Conservation (phyloP, 192 early-diverging fungal species). For the Obelidium mucronatum region DNA sequence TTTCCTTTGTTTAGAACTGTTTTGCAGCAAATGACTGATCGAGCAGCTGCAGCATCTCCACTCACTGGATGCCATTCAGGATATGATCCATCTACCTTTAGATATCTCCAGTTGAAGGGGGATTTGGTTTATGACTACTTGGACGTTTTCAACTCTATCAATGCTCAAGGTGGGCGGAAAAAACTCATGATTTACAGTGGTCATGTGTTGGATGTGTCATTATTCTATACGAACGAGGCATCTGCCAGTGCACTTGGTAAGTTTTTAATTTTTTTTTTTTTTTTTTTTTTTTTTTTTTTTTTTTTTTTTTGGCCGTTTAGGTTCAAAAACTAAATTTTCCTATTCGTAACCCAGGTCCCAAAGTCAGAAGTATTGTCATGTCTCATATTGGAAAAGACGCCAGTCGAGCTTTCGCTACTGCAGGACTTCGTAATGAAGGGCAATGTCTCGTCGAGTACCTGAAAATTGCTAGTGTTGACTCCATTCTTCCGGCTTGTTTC, state of each 20-base stretch:
- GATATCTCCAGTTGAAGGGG: not conserved
- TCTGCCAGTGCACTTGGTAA: not conserved
- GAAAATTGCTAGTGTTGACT: conserved; percentile 82
- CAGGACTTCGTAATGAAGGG: conserved; percentile 41
- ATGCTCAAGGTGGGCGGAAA: not conserved
- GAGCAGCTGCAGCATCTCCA: not conserved
- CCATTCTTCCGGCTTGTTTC: conserved; percentile 81
- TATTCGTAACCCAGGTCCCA: not conserved
- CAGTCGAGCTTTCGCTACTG: conserved; percentile 25
- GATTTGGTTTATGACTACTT: conserved; percentile 10
- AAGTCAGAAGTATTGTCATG: conserved; percentile 27
- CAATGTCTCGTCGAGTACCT: conserved; percentile 81
- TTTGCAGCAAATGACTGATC: not conserved
- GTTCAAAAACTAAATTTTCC: not conserved
- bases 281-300: no score
- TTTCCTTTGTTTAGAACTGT: not conserved
- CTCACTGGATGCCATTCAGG: not conserved
- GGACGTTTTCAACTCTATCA: not conserved
- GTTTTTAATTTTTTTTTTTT: not conserved
- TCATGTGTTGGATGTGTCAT: conserved; percentile 19
- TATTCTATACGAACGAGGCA: not conserved
- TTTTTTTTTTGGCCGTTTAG: no score
- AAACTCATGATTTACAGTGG: conserved; percentile 26
- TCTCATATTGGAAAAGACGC: conserved; percentile 62
- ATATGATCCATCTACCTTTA: not conserved